These are phyloP conservation scores for Pseudonitzschia multistriata DNA, from an alignment of 108 stramenopile genomes.

Conservation along the genomic window DNA sequence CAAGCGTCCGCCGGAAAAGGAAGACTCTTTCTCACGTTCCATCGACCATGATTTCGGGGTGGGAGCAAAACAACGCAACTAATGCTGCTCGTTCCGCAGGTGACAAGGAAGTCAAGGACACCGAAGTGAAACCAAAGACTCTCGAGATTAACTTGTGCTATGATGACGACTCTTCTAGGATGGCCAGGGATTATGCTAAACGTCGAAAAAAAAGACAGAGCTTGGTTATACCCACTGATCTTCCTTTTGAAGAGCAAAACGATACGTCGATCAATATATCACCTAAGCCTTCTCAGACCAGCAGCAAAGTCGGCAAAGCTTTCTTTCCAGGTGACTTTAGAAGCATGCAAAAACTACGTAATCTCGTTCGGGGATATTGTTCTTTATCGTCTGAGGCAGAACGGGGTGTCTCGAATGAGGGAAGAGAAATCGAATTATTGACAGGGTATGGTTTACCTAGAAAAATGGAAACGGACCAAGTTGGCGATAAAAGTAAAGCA, in stretches of 20 bases:
- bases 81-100: not conserved
- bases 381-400: conserved; percentile 17
- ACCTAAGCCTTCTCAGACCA: not conserved
- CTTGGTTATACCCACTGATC: conserved; percentile 31
- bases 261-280: not conserved
- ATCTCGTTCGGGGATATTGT: conserved; percentile 38
- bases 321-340: conserved; percentile 15
- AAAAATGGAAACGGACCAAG: not conserved
- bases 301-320: not conserved
- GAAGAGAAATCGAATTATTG: conserved; percentile 20
- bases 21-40: conserved; percentile 33
- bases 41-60: conserved; percentile 9
- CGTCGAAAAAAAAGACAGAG: conserved; percentile 42
- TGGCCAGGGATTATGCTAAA: conserved; percentile 9
- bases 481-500: conserved; percentile 7
- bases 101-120: not conserved
- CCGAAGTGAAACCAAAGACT: not conserved
- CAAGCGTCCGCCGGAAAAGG: conserved; percentile 2
- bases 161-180: conserved; percentile 10
- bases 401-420: conserved; percentile 9
- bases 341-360: conserved; percentile 29
- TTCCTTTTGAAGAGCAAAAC: not conserved
- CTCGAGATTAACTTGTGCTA: conserved; percentile 15
- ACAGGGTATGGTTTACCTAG: conserved; percentile 28
- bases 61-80: not conserved